phyloP scores from a whole-genome alignment of 768 basidiomycete genomes.

The Russula vinacea region DNA sequence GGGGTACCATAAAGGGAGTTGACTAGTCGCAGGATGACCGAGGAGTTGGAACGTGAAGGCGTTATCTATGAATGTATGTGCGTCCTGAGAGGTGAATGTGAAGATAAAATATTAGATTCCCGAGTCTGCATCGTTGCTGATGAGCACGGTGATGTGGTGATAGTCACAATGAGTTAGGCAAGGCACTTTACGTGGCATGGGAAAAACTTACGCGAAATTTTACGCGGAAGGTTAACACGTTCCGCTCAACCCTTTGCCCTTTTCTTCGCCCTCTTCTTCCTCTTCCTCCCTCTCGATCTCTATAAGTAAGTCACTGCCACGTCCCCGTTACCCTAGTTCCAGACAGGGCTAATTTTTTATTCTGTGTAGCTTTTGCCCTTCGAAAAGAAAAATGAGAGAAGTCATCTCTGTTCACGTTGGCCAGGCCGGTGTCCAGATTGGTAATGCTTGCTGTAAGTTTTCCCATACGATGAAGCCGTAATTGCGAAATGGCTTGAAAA shows the following conservation, averaged over 20 bases:
- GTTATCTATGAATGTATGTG: background rate
- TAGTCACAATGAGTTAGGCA: constrained; percentile 8
- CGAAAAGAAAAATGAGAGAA: constrained; percentile 68
- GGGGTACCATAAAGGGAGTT: background rate
- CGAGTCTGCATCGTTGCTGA: background rate
- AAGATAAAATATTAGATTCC: background rate
- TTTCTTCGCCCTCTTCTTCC: constrained; percentile 45
- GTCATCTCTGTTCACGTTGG: constrained; percentile 99
- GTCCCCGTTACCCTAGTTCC: constrained; percentile 21
- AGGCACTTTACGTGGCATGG: background rate
- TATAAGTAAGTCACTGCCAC: constrained; percentile 18
- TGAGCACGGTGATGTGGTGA: background rate
- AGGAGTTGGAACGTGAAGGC: background rate
- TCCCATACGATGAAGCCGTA: background rate
- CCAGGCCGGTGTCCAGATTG: constrained; percentile 97
- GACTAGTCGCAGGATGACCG: background rate
- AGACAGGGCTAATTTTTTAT: background rate
- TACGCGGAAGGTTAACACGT: constrained; percentile 28
- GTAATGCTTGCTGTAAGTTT: constrained; percentile 96
- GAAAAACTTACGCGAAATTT: constrained; percentile 25
- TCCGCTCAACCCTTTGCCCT: constrained; percentile 34
- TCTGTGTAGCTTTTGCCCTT: constrained; percentile 21
- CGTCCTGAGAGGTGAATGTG: background rate
- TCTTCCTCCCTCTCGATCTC: constrained; percentile 32
- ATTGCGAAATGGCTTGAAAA: constrained; percentile 28